These are phyloP conservation scores for Chimonanthus salicifolius DNA, from an alignment of 164 flowering plant genomes.

Conservation along the genomic window DNA sequence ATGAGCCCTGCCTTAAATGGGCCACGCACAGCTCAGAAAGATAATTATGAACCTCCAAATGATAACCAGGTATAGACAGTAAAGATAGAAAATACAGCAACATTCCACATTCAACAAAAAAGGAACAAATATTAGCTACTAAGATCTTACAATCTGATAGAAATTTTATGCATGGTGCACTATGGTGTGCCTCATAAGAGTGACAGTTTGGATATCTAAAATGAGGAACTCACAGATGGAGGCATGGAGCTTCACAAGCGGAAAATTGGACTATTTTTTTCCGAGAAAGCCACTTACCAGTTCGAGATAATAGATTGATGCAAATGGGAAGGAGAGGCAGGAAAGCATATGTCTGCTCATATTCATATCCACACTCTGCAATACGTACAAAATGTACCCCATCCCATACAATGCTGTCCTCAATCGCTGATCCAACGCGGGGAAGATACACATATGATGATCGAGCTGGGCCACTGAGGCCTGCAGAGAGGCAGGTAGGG, in stretches of 20 bases:
- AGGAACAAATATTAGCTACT: not conserved
- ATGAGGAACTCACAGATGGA: not conserved
- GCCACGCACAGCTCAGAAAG: not conserved
- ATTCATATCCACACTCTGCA: constrained; percentile 90
- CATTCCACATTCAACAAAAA: not conserved
- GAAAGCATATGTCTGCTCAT: constrained; percentile 90
- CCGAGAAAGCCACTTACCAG: constrained; percentile 33
- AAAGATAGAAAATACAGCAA: not conserved
- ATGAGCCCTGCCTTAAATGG: not conserved
- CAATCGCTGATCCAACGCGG: constrained; percentile 42
- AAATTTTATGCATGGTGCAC: not conserved
- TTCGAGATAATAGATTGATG: constrained; percentile 40
- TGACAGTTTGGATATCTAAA: not conserved
- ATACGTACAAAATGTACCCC: constrained; percentile 75
- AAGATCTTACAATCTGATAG: no score
- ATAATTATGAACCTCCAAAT: not conserved
- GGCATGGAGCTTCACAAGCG: not conserved
- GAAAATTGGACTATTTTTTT: not conserved
- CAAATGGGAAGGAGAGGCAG: constrained; percentile 77
- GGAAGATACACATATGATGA: constrained; percentile 24
- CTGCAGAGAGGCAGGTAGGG: constrained; percentile 53
- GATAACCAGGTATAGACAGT: not conserved
- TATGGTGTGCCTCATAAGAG: not conserved
- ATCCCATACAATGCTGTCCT: constrained; percentile 83
- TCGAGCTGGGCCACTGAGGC: constrained; percentile 1